These are phyloP conservation scores for Sporopachydermia lactativora DNA, from an alignment of 805 yeast genomes.

Conservation along the genomic window DNA sequence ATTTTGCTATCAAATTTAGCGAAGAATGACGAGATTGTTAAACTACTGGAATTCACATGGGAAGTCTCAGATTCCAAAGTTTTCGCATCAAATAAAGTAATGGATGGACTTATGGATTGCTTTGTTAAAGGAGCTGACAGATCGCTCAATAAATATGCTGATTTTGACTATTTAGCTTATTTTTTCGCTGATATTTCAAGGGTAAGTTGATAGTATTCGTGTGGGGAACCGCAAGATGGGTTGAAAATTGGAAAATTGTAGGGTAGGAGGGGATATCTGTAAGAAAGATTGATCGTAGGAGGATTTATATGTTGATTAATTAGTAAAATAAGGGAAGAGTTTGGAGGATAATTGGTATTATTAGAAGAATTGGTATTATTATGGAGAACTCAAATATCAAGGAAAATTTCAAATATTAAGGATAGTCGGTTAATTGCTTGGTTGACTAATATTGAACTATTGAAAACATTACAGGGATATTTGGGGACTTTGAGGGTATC, in stretches of 20 bases:
- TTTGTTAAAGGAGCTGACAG: constrained; percentile 77
- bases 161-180: constrained; percentile 71
- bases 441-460: too few relatives aligned
- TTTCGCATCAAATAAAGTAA: constrained; percentile 34
- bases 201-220: too few relatives aligned
- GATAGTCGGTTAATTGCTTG: too few relatives aligned
- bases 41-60: constrained; percentile 28
- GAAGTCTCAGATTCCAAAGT: constrained; percentile 26
- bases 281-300: too few relatives aligned
- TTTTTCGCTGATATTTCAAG: constrained; percentile 87
- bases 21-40: constrained; percentile 50
- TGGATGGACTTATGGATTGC: constrained; percentile 79
- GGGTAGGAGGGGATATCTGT: too few relatives aligned
- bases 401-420: too few relatives aligned
- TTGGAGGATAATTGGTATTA: constrained; percentile 2
- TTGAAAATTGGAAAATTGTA: too few relatives aligned
- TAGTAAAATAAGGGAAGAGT: not conserved
- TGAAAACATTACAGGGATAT: too few relatives aligned
- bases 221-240: too few relatives aligned
- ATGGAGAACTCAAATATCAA: too few relatives aligned
- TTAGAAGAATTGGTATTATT: constrained; percentile 3
- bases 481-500: too few relatives aligned
- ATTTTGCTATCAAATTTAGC: constrained; percentile 80
- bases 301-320: not conserved
- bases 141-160: constrained; percentile 54